Conservation (phyloP, 805 yeast genomes). For the Starmerella floricola region DNA sequence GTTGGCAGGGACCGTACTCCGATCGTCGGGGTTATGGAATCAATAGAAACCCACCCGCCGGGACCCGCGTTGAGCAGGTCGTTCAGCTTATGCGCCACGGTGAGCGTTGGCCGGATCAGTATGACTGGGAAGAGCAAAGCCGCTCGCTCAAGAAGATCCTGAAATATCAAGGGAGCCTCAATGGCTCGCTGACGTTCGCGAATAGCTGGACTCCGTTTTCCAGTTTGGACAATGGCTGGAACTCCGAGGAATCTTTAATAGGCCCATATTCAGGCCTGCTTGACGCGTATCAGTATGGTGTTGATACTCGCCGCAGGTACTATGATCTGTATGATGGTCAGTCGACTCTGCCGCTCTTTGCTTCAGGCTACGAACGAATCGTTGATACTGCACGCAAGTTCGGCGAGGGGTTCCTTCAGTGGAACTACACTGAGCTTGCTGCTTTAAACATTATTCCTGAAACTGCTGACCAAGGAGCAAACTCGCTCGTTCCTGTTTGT, state of each 20-base stretch:
- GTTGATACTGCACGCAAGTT: constrained; percentile 25
- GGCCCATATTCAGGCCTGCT: constrained; percentile 44
- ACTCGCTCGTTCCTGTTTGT: constrained; percentile 21
- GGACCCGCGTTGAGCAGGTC: constrained; percentile 44
- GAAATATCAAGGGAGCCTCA: constrained; percentile 12
- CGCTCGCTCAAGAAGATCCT: constrained; percentile 11
- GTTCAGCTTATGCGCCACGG: constrained; percentile 45
- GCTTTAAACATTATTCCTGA: constrained; percentile 23
- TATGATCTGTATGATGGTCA: constrained; percentile 34
- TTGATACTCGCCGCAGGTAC: constrained; percentile 39
- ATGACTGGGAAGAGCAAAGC: constrained; percentile 12
- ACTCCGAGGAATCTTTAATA: constrained; percentile 42
- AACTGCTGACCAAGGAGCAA: constrained; percentile 20
- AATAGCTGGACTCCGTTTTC: constrained; percentile 37
- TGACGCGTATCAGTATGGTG: constrained; percentile 41
- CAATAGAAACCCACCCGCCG: constrained; percentile 39
- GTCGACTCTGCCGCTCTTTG: constrained; percentile 38
- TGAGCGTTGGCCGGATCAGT: constrained; percentile 39
- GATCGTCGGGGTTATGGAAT: constrained; percentile 41
- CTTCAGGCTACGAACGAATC: constrained; percentile 43
- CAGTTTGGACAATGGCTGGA: constrained; percentile 28
- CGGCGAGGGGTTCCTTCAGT: constrained; percentile 25
- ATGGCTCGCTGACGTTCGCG: constrained; percentile 38
- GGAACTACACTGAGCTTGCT: constrained; percentile 22
- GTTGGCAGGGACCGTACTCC: constrained; percentile 20